A percentile compares a stretch with the other conserved stretches of the same genome.
Evolutionary conservation across 495 filamentous ascomycete genomes (phyloP).

Genomic region (Stereocaulon alpinum): DNA sequence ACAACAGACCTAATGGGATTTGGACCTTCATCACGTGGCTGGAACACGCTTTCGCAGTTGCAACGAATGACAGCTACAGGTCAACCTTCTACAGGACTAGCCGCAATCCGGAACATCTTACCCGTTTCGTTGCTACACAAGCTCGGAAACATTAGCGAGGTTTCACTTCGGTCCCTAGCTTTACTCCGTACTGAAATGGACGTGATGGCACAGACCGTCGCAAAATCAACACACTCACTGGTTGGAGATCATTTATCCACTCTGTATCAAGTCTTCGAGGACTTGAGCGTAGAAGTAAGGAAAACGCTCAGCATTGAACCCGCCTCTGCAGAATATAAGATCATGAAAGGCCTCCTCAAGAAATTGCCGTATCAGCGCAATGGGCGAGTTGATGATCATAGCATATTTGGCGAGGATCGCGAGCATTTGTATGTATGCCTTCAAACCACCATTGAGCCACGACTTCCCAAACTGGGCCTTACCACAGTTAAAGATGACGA

Average conservation of each 20-base stretch:
- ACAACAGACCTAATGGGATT: constrained; percentile 10
- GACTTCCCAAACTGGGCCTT: neutral
- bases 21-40: neutral
- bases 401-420: neutral
- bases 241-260: constrained; percentile 16
- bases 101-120: constrained; percentile 13
- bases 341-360: neutral
- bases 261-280: constrained; percentile 14
- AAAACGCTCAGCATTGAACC: neutral
- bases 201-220: constrained; percentile 23
- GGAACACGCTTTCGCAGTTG: neutral
- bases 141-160: constrained; percentile 17
- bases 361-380: neutral
- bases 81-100: neutral
- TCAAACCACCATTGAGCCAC: neutral
- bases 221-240: constrained; percentile 23
- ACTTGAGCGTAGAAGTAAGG: constrained; percentile 3
- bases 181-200: constrained; percentile 25
- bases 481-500: neutral
- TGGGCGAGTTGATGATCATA: neutral
- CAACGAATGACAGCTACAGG: constrained; percentile 5
- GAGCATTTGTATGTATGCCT: neutral
- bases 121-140: constrained; percentile 14
- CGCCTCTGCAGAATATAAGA: neutral
- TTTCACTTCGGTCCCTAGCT: constrained; percentile 22